Base-by-base conservation (phyloP, 176 grass and related monocot species). In the Neostapfia colusana region DNA sequence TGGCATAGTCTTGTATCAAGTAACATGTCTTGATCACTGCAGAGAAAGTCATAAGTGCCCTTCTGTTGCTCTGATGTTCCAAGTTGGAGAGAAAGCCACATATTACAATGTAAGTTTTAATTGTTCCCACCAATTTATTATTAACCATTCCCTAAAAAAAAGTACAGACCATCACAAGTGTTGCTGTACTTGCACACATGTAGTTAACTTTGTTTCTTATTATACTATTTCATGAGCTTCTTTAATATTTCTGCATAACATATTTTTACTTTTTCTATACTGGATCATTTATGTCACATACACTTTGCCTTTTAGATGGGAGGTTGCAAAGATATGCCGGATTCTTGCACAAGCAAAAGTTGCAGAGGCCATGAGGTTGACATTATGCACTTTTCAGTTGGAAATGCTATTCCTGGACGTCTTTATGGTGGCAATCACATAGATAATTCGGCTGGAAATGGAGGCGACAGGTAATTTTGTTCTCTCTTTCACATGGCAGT, bases 21-120 rank as follows among this genome's bases (percentile, higher is more conserved):
- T 79, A 65, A 74, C 48, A 7, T 73, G 59, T 88, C 59, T 77
- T 92, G 41, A 42, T 65, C 34, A 72, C 65, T 85, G 60, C 85
- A 99, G 95, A 9, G 74, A 92, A 73, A 85, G 34, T 68, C 66
- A 41, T 0, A 78, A 90, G 65, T 99, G 95, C 63, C 95, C 95
- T 77, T 99, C 91, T 76, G 91, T 95, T 73, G 91, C 95, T 95
- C 91, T 99, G 77, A 99, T 99, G 95, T 99, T 99, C 87, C 91
- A 94, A 99, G 85, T 95, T 82, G 95, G 95, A 84, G 91, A 85
- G 63, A 87, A 90, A 49, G 95, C 95, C 14, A 88, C 89, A 35
- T 99, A 95, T 69, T 42, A 92, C 69, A 58, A 93, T 88, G 95
- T 99, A 90, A 90, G 89, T 69, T 77, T 75, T 28, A 23, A 40